Conservation (phyloP, 345 rosid genomes). For the Rhizophora apiculata region DNA sequence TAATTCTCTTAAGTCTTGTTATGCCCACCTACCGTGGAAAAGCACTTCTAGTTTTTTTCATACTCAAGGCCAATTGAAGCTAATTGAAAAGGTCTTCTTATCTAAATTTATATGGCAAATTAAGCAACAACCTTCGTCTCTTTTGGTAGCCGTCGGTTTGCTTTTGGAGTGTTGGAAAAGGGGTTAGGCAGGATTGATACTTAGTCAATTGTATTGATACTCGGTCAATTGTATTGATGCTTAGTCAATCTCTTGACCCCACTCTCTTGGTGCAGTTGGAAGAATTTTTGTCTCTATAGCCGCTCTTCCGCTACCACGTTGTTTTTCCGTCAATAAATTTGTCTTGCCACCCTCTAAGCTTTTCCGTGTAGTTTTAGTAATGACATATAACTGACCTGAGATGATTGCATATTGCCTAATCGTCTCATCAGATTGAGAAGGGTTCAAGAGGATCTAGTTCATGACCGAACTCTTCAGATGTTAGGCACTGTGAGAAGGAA, state of each 20-base stretch:
- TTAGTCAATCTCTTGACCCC: slow-evolving; percentile 37
- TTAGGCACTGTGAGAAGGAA: slow-evolving; percentile 47
- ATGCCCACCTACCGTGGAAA: slow-evolving; percentile 31
- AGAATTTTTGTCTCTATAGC: slow-evolving; percentile 27
- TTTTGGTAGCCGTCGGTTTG: slow-evolving; percentile 46
- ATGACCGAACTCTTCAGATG: slow-evolving; percentile 31
- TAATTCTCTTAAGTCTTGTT: slow-evolving; percentile 6
- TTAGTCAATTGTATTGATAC: slow-evolving; percentile 35
- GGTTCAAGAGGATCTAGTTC: slow-evolving; percentile 14
- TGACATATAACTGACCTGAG: neutral
- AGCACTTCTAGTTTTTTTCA: slow-evolving; percentile 15
- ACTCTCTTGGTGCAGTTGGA: slow-evolving; percentile 47
- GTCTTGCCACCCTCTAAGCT: slow-evolving; percentile 7
- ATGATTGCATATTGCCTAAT: neutral
- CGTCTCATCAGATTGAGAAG: slow-evolving; percentile 12
- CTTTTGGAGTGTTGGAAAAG: slow-evolving; percentile 42
- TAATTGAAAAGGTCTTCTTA: slow-evolving; percentile 13
- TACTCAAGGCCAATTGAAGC: slow-evolving; percentile 13
- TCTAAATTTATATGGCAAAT: slow-evolving; percentile 11
- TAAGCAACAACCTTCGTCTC: neutral
- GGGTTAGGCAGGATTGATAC: slow-evolving; percentile 45
- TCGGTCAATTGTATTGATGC: slow-evolving; percentile 36
- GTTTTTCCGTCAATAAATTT: slow-evolving; percentile 4
- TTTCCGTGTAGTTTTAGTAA: neutral
- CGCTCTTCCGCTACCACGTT: slow-evolving; percentile 21